Evolutionary conservation across 164 flowering plant species (phyloP), one percentile per base, ranked within the genome.

Genomic region (Nymphaea thermarum): DNA sequence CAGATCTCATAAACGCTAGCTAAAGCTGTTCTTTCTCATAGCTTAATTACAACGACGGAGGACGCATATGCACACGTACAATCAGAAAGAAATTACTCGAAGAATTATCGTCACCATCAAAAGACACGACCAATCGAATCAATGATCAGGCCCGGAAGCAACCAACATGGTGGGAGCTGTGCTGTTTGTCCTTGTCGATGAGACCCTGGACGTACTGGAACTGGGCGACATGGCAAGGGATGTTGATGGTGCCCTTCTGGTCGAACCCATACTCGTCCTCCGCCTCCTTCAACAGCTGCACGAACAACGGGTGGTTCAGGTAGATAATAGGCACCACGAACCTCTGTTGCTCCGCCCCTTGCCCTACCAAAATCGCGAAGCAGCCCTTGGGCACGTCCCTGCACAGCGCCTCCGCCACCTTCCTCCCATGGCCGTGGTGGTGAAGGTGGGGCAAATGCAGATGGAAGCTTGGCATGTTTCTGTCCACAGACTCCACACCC

Each of bases 241-340:
- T 86, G 45, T 77, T 84, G 69, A 90, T 81, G 18, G 91, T 77
- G 0, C 93, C 91, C 70, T 86, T 82, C 69, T 90, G 96, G 44
- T 81, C 85, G 70, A 87, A 90, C 17, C 96, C 96, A 62, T 84
- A 90, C 71, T 85, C 96, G 16, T 90, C 86, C 63, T 90, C 96
- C 2, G 96, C 96, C 60, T 82, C 93, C 64, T 90, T 82, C 68
- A 90, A 68, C 63, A 90, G 76, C 71, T 80, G 82, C 79, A 80
- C 72, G 83, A 90, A 90, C 51, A 85, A 76, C 3, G 93, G 93
- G 65, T 90, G 96, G 42, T 90, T 87, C 68, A 87, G 80, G 65
- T 87, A 90, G 4, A 78, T 67, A 18, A 90, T 84, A 3, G 96
- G 96, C 11, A 90, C 81, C 5, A 87, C 80, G 70, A 86, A 82